A percentile compares a stretch with the other conserved stretches of the same genome.
phyloP scores from a whole-genome alignment of 768 basidiomycete species.

The Lenzites betulinus region DNA sequence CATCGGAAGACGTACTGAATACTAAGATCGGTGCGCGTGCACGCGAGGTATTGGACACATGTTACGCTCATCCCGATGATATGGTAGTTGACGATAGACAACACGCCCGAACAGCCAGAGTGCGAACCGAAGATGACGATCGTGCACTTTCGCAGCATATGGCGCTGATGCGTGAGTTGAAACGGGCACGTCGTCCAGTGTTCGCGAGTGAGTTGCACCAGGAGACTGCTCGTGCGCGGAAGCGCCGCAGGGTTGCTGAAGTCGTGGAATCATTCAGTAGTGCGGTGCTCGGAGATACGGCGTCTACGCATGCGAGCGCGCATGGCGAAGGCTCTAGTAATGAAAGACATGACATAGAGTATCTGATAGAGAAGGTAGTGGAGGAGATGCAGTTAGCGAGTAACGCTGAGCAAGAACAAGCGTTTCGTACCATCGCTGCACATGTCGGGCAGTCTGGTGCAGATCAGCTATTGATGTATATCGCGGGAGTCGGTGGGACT shows the following conservation, averaged over 20 bases:
- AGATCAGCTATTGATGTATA: slow-evolving; percentile 27
- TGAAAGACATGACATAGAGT: background rate
- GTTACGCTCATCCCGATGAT: background rate
- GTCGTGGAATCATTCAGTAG: too few relatives aligned
- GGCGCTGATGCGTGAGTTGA: too few relatives aligned
- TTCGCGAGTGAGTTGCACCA: too few relatives aligned
- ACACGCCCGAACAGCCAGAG: background rate
- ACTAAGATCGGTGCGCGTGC: background rate
- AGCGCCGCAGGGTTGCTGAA: too few relatives aligned
- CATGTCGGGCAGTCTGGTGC: background rate
- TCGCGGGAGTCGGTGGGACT: background rate
- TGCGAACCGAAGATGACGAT: too few relatives aligned
- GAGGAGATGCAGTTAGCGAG: background rate
- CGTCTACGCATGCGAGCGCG: too few relatives aligned
- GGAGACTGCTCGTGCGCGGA: too few relatives aligned
- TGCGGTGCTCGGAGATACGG: too few relatives aligned
- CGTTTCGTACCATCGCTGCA: slow-evolving; percentile 16
- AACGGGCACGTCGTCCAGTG: too few relatives aligned
- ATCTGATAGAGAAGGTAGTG: background rate
- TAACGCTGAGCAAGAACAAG: slow-evolving; percentile 18
- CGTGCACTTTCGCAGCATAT: too few relatives aligned
- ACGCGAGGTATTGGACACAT: background rate
- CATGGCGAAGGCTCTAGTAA: too few relatives aligned
- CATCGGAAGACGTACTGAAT: background rate
- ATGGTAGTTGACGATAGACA: too few relatives aligned